These are phyloP conservation scores for Passalora sequoiae DNA, from an alignment of 2,329 filamentous ascomycete genomes.

Conservation along the genomic window DNA sequence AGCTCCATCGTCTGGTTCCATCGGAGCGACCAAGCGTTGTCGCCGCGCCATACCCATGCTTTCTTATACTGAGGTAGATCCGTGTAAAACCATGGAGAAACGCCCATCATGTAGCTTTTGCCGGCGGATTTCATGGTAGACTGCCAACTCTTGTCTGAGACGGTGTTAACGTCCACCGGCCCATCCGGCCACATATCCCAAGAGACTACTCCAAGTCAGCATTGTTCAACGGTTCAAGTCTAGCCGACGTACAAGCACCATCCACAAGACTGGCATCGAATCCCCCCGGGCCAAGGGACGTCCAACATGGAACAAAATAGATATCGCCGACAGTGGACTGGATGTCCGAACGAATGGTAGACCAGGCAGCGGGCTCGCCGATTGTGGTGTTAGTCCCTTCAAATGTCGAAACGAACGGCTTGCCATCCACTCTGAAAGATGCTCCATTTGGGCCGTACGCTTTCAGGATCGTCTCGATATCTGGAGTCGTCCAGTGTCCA, in stretches of 20 bases:
- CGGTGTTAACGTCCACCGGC: conserved; percentile 47
- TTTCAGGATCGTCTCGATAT: no score
- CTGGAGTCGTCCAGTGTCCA: no score
- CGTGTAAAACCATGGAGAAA: conserved; percentile 52
- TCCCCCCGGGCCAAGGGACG: conserved; percentile 36
- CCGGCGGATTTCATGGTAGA: conserved; percentile 24
- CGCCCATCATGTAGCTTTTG: conserved; percentile 48
- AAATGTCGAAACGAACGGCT: conserved; percentile 53
- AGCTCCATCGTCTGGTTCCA: conserved; percentile 52
- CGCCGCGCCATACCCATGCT: conserved; percentile 61
- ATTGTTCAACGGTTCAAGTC: no score
- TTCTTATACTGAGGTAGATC: conserved; percentile 53
- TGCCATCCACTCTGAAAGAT: conserved; percentile 47
- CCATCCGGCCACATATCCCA: conserved; percentile 50
- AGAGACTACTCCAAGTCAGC: no score
- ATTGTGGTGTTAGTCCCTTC: conserved; percentile 26
- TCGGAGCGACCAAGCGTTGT: conserved; percentile 56
- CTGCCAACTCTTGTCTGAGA: conserved; percentile 40
- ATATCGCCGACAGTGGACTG: conserved; percentile 29
- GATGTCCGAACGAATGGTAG: conserved; percentile 34
- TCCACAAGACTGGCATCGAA: conserved; percentile 33
- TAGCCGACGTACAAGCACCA: conserved; percentile 37
- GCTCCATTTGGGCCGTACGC: conserved; percentile 42
- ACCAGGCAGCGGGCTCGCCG: conserved; percentile 5
- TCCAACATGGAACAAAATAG: conserved; percentile 47